phyloP scores from a whole-genome alignment of 1,284 basidiomycete species.

The Spongiforma sp. region DNA sequence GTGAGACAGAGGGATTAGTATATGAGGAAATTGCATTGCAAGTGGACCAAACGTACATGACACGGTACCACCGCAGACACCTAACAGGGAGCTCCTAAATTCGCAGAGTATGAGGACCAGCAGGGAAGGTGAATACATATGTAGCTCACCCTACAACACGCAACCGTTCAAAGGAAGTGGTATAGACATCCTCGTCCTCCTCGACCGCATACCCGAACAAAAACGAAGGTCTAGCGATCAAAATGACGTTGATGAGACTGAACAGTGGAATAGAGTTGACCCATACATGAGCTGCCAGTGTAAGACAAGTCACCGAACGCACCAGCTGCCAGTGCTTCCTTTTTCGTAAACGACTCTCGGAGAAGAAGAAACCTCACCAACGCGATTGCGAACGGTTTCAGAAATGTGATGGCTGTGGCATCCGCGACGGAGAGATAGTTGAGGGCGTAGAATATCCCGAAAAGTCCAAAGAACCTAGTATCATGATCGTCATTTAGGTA shows the following conservation, averaged over 20 bases:
- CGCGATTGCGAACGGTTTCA: slow-evolving; percentile 72
- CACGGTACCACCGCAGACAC: slow-evolving; percentile 64
- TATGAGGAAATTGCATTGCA: slow-evolving; percentile 39
- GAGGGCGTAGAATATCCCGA: slow-evolving; percentile 72
- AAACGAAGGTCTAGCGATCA: slow-evolving; percentile 61
- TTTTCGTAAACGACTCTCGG: slow-evolving; percentile 62
- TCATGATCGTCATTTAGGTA: too few relatives aligned
- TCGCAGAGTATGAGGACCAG: background rate
- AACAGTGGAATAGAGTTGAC: slow-evolving; percentile 41
- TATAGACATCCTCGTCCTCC: slow-evolving; percentile 12
- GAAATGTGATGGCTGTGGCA: slow-evolving; percentile 77
- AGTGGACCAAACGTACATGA: slow-evolving; percentile 36
- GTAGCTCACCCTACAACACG: slow-evolving; percentile 55
- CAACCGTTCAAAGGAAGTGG: slow-evolving; percentile 50
- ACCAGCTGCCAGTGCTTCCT: slow-evolving; percentile 70
- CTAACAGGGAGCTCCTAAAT: slow-evolving; percentile 56
- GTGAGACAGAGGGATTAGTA: background rate
- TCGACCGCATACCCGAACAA: slow-evolving; percentile 44
- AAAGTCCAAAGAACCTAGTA: slow-evolving; percentile 63
- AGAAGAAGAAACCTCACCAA: slow-evolving; percentile 73
- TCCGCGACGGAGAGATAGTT: slow-evolving; percentile 76
- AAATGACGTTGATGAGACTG: slow-evolving; percentile 64
- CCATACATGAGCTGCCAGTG: slow-evolving; percentile 9
- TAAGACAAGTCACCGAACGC: slow-evolving; percentile 28
- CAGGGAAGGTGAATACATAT: background rate